Conservation (phyloP, 257 asterid genomes). For the Perilla frutescens region DNA sequence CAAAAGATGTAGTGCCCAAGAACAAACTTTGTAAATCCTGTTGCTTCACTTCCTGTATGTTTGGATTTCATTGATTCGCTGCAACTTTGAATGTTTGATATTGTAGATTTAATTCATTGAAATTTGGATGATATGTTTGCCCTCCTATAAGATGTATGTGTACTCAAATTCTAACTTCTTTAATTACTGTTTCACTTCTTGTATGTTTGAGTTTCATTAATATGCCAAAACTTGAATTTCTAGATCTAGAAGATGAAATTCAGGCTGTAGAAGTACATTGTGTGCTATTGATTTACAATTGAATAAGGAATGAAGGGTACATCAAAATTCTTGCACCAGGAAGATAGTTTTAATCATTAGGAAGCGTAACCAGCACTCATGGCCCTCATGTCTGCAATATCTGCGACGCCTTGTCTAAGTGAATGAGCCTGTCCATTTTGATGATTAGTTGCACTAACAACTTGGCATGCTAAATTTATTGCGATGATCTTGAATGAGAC, state of each 20-base stretch:
- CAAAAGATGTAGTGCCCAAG: background rate
- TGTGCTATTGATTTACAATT: conserved; percentile 5
- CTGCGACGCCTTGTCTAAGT: background rate
- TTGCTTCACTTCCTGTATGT: background rate
- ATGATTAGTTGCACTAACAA: background rate
- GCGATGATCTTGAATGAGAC: background rate
- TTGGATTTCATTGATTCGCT: background rate
- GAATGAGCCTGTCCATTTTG: background rate
- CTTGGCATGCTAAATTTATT: background rate
- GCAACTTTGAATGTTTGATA: background rate
- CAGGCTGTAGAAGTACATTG: background rate
- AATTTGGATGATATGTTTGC: background rate
- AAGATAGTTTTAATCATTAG: background rate
- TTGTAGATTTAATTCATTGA: background rate
- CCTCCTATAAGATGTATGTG: background rate
- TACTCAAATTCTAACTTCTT: background rate
- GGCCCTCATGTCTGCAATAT: conserved; percentile 10
- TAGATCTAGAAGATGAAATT: conserved; percentile 6
- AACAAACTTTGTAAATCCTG: background rate
- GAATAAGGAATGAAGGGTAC: background rate
- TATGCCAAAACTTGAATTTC: background rate
- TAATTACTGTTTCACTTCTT: background rate
- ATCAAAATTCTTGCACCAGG: background rate
- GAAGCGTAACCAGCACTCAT: conserved; percentile 3
- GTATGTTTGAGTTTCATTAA: background rate